These are phyloP conservation scores for Canna indica DNA, from an alignment of 176 grass and related monocot genomes.

Conservation along the genomic window DNA sequence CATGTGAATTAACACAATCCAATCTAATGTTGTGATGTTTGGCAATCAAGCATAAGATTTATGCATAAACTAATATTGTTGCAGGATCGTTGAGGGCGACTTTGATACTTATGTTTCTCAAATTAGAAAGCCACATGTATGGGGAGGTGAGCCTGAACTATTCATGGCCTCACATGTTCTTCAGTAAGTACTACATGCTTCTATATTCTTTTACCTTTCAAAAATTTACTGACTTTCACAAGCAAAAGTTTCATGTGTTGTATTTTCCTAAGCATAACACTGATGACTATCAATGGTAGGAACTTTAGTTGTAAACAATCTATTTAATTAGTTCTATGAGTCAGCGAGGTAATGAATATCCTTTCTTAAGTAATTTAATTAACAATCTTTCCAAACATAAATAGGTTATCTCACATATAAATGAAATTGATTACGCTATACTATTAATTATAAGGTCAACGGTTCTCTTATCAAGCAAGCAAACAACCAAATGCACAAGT, in stretches of 20 bases:
- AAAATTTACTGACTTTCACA: neutral
- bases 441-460: no score
- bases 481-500: no score
- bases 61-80: conserved; percentile 1
- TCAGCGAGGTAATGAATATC: neutral
- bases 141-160: conserved; percentile 77
- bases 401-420: no score
- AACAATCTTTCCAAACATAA: neutral
- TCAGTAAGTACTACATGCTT: conserved; percentile 38
- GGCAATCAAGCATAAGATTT: neutral
- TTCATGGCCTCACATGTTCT: conserved; percentile 88
- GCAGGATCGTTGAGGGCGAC: conserved; percentile 81
- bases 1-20: neutral
- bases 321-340: neutral
- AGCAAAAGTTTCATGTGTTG: neutral
- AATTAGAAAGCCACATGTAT: conserved; percentile 66
- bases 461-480: no score
- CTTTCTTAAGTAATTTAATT: neutral
- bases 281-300: neutral
- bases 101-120: conserved; percentile 77
- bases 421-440: no score
- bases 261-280: neutral
- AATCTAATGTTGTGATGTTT: neutral
- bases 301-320: neutral
- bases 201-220: neutral